Evolutionary conservation across 2,329 filamentous ascomycete species (phyloP), one percentile per base, ranked within the genome.

Genomic region (Chaetomiaceae sp.): DNA sequence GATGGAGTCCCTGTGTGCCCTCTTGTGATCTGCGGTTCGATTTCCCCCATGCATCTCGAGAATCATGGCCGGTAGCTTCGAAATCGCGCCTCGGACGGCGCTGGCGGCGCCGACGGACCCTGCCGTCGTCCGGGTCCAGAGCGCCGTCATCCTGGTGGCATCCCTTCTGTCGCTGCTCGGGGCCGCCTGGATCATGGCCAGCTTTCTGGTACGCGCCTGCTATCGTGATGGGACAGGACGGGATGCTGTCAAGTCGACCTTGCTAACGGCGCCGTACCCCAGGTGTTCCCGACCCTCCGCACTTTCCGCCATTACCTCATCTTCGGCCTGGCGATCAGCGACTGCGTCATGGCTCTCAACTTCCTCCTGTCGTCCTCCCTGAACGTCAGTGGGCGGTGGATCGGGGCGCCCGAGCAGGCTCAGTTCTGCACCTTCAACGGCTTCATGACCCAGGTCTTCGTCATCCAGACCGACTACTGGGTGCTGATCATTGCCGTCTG

Each of bases 381-480:
- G 38, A 65, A 68, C 48, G 37, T 70, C 3, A 52, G 50, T 6
- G 63, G 64, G 7, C 53, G 56, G 8, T 54, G 56, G 32, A 62
- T 70, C 20, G 61, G 58, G 8, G 51, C 51, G 15, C 57, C 57
- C 1, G 37, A 53, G 14, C 57, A 61, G 30, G 57, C 59, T 42
- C 43, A 26, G 5, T 67, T 68, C 48, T 70, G 68, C 51, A 63
- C 52, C 45, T 65, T 65, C 46, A 69, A 70, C 53, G 68, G 67
- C 6, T 71, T 67, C 53, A 61, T 68, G 58, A 65, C 65, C 2
- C 66, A 70, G 46, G 53, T 67, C 2, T 71, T 70, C 42, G 67
- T 71, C 22, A 61, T 69, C 1, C 68, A 70, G 50, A 70, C 67
- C 10, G 67, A 70, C 52, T 70, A 69, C 44, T 71, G 68, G 68